A percentile compares a stretch with the other conserved stretches of the same genome.
Evolutionary conservation across 805 yeast genomes (phyloP).

Genomic region (Isabelozyma heimii): DNA sequence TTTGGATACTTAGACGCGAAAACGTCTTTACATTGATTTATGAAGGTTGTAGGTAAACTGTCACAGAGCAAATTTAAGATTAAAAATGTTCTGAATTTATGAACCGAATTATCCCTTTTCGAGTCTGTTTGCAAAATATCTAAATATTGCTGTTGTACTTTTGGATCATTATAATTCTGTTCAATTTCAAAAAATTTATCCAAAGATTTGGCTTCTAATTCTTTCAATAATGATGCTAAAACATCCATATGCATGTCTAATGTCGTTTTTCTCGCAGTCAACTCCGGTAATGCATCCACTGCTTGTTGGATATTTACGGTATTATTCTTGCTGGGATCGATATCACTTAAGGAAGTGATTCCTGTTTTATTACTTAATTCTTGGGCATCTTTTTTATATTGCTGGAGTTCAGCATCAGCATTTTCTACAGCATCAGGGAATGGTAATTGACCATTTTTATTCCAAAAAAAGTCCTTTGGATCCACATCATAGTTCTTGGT

Average conservation of each 20-base stretch:
- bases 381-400: conserved; percentile 83
- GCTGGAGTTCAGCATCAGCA: conserved; percentile 78
- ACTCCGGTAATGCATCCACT: conserved; percentile 86
- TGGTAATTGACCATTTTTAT: conserved; percentile 76
- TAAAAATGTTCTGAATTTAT: conserved; percentile 85
- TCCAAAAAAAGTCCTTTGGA: conserved; percentile 93
- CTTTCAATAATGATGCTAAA: conserved; percentile 76
- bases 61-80: conserved; percentile 63
- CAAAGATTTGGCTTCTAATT: conserved; percentile 79
- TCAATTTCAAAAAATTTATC: conserved; percentile 94
- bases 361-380: conserved; percentile 79
- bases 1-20: conserved; percentile 50
- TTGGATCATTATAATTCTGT: conserved; percentile 68
- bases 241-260: conserved; percentile 98
- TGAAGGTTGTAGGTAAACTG: conserved; percentile 23
- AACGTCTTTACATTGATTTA: conserved; percentile 58
- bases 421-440: conserved; percentile 99
- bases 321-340: conserved; percentile 60
- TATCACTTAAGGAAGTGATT: conserved; percentile 67
- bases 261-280: conserved; percentile 81
- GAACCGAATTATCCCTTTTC: conserved; percentile 61
- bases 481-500: conserved; percentile 79
- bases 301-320: conserved; percentile 78
- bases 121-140: conserved; percentile 53
- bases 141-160: conserved; percentile 55